phyloP scores from a whole-genome alignment of 352 stramenopile genomes.

The Peronospora destructor region DNA sequence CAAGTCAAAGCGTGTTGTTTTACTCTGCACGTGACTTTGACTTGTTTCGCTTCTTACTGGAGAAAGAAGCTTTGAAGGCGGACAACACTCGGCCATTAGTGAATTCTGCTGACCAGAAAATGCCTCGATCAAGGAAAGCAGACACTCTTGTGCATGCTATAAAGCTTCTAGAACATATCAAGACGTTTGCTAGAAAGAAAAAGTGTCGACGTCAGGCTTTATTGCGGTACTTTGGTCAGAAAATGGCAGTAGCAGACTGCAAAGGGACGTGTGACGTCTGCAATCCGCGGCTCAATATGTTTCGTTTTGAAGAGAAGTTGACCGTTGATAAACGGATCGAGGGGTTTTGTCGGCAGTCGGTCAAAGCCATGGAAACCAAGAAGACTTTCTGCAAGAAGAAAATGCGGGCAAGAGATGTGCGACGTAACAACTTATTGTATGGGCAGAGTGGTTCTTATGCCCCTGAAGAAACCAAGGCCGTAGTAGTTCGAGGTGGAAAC shows the following conservation, averaged over 20 bases:
- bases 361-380: constrained; percentile 12
- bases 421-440: constrained; percentile 41
- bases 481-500: constrained; percentile 32
- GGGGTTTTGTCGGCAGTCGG: constrained; percentile 21
- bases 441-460: constrained; percentile 39
- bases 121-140: constrained; percentile 3
- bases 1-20: constrained; percentile 80
- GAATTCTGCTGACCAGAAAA: constrained; percentile 2
- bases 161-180: constrained; percentile 33
- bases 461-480: constrained; percentile 38
- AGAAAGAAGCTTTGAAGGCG: constrained; percentile 23
- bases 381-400: constrained; percentile 20
- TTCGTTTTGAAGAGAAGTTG: constrained; percentile 37
- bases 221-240: constrained; percentile 50
- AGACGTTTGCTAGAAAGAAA: constrained; percentile 40
- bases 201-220: constrained; percentile 47
- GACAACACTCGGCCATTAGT: not conserved
- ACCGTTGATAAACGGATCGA: constrained; percentile 23
- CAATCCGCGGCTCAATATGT: constrained; percentile 46
- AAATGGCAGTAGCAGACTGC: constrained; percentile 40
- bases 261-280: constrained; percentile 49
- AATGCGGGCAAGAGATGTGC: constrained; percentile 30
- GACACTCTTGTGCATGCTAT: constrained; percentile 21
- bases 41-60: constrained; percentile 40
- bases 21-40: constrained; percentile 56